Evolutionary conservation across 164 flowering plant genomes (phyloP).

Genomic region (Nelumbo lutea): DNA sequence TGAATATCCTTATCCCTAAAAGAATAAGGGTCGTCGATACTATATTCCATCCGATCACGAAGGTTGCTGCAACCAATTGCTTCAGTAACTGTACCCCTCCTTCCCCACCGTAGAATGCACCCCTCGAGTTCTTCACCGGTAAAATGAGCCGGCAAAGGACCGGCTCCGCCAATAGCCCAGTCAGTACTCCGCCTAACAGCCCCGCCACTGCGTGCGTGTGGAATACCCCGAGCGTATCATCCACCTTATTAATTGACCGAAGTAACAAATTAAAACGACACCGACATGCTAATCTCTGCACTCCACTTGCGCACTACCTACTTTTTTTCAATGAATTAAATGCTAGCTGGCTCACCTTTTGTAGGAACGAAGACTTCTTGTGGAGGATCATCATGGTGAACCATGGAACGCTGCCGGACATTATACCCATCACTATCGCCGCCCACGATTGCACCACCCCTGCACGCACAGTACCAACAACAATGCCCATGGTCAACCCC

Average conservation of each 20-base stretch:
- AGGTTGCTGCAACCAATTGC: conserved; percentile 49
- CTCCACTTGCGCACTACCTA: too few relatives aligned
- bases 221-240: conserved; percentile 57
- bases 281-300: too few relatives aligned
- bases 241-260: conserved; percentile 30
- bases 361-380: conserved; percentile 45
- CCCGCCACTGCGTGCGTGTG: conserved; percentile 74
- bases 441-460: conserved; percentile 70
- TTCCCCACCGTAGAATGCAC: conserved; percentile 46
- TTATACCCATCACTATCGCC: conserved; percentile 53
- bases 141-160: conserved; percentile 33
- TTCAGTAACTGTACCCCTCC: conserved; percentile 41
- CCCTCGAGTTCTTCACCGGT: conserved; percentile 35
- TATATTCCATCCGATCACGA: conserved; percentile 49
- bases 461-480: too few relatives aligned
- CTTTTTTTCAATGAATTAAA: too few relatives aligned
- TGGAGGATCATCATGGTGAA: conserved; percentile 65
- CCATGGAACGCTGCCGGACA: conserved; percentile 67
- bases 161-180: conserved; percentile 58
- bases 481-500: not conserved
- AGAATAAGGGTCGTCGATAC: conserved; percentile 39
- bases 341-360: conserved; percentile 41
- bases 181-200: conserved; percentile 47
- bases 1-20: conserved; percentile 28
- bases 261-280: not conserved